Evolutionary conservation across 495 filamentous ascomycete species (phyloP).

Genomic region (Xylaria palmicola): DNA sequence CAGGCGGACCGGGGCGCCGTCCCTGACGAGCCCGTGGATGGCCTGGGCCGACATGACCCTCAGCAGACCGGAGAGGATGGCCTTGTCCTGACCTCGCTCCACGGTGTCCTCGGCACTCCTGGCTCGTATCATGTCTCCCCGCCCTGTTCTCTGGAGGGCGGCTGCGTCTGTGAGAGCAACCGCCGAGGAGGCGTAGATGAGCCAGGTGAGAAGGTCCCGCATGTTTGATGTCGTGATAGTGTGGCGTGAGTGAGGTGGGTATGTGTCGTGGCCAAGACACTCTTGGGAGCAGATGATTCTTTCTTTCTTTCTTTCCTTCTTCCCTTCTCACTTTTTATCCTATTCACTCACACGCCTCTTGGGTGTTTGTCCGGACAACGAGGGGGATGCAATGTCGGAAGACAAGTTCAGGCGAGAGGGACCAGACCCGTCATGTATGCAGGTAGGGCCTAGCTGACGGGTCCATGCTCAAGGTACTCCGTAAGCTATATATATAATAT

Average conservation of each 20-base stretch:
- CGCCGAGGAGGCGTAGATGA: conserved; percentile 30
- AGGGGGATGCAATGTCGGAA: too few species aligned
- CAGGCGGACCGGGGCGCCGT: conserved; percentile 39
- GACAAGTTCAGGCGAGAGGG: too few species aligned
- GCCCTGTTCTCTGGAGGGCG: too few species aligned
- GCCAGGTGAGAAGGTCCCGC: conserved; percentile 26
- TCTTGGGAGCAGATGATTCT: background rate
- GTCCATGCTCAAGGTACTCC: too few species aligned
- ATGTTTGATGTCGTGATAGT: background rate
- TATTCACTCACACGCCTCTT: too few species aligned
- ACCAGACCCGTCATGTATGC: too few species aligned
- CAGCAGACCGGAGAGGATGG: conserved; percentile 34
- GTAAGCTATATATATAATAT: conserved; percentile 1
- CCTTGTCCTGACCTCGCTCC: conserved; percentile 13
- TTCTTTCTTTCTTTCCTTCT: too few species aligned
- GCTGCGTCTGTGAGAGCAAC: conserved; percentile 31
- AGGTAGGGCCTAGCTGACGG: too few species aligned
- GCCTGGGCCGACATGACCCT: conserved; percentile 36
- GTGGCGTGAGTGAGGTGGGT: background rate
- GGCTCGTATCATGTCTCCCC: too few species aligned
- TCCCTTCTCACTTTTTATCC: too few species aligned
- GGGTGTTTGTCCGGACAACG: too few species aligned
- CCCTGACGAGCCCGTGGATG: conserved; percentile 39
- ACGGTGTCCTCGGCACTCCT: too few species aligned
- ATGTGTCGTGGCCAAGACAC: background rate